Base-by-base conservation (phyloP, 305 asterid species). In the Euphrasia arctica region DNA sequence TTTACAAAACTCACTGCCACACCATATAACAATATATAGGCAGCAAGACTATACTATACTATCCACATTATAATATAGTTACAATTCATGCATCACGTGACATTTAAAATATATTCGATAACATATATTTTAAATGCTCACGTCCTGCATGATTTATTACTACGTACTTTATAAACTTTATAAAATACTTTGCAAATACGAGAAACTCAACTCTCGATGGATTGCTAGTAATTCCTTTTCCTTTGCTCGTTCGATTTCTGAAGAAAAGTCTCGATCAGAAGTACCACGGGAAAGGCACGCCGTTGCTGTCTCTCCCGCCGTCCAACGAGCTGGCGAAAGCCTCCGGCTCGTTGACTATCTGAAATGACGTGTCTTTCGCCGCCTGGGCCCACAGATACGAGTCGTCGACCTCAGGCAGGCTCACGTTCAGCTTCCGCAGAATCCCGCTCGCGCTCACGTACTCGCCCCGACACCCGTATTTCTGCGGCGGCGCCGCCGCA, bases 331-430 rank as follows among this genome's bases (percentile, higher is more conserved):
- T 18, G 9, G 67, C 76, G 47, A 77, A 77, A 1, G 80, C 69
- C 4, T 72, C 78, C 1, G 84, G 86, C 66, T 85, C 95, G 54
- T 42, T 76, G 36, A 84, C 84, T 0, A 78, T 75, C n/a, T 72
- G 77, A 42, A 88, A 75, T 0, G 87, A 70, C 0, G 85, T 82
- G 2, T 73, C 80, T 34, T 79, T 87, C 0, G 73, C 84, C 0
- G 97, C 97, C 69, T 90, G 94, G 0, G 80, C 93, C 97, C 97
- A 90, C 36, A 90, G 57, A 1, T 68, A 50, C 0, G 92, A 75
- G 34, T 90, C 93, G 1, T 90, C 96, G 0, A 90, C 74, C 64
- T 75, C 92, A 2, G 95, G 95, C 61, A 87, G 54, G 10, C 51
- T 63, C 54, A 72, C 68, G 0, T 72, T 72, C 70, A 85, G 5